Evolutionary conservation across 2,329 filamentous ascomycete genomes (phyloP), one percentile per base, ranked within the genome.

Genomic region (Neurospora crassa): DNA sequence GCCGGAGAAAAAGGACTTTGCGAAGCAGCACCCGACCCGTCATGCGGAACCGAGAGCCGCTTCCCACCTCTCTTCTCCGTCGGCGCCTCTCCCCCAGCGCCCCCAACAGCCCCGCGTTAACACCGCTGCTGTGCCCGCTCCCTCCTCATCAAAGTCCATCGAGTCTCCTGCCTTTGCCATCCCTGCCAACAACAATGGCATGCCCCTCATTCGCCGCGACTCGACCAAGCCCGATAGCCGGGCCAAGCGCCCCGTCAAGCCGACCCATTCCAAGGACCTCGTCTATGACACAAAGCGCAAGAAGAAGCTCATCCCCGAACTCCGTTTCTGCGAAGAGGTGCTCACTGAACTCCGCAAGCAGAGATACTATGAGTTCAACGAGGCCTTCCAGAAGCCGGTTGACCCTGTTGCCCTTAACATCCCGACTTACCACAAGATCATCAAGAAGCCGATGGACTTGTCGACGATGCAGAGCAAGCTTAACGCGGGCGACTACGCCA

Each of bases 381-480:
- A 86, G 70, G 90, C 92, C 72, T 99, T 99, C 83, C 83, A 93
- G 76, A 83, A 87, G 8, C 92, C 96, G 0, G 96, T 99, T 24
- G 96, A 99, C 79, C 94, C 96, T 0, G 94, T 98, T 43, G 95
- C 94, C 0, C 84, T 98, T 70, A 94, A 95, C 79, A 97, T 98
- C 72, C 96, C 96, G 0, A 91, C 91, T 34, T 99, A 99, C 79
- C 93, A 96, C 79, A 93, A 91, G 77, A 85, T 98, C 73, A 94
- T 99, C 82, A 98, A 97, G 84, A 93, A 94, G 79, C 96, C 96
- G 0, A 99, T 98, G 95, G 95, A 99, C 79, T 85, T 97, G 68
- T 85, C 87, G 18, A 97, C 93, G n/a, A 91, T 97, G 78, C 85
- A 88, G 43, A 85, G 86, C 59, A 96, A 96, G 81, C 85, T 97